phyloP scores from a whole-genome alignment of 2,329 filamentous ascomycete species.

The Tetracladium maxilliforme region DNA sequence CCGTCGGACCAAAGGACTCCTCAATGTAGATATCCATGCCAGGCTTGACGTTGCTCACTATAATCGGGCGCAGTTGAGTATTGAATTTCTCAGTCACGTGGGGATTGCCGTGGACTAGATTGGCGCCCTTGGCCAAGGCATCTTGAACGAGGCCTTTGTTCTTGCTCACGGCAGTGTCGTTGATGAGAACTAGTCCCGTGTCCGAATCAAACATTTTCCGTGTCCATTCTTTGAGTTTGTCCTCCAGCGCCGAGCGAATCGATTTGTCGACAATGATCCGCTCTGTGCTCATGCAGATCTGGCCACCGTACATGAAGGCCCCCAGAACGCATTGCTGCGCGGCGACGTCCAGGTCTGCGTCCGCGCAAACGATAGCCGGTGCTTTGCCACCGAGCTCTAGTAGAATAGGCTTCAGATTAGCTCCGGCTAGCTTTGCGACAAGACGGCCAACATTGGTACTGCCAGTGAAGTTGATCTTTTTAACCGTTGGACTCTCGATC shows the following conservation, averaged over 20 bases:
- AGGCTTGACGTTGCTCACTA: conserved; percentile 50
- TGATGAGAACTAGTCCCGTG: conserved; percentile 50
- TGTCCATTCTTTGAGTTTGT: conserved; percentile 14
- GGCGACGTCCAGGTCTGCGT: conserved; percentile 62
- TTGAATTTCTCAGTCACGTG: conserved; percentile 15
- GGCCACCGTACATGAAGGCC: conserved; percentile 59
- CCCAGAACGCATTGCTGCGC: conserved; percentile 55
- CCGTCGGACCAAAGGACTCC: conserved; percentile 66
- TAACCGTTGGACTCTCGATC: conserved; percentile 51
- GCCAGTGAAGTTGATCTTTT: conserved; percentile 81
- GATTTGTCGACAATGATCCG: conserved; percentile 45
- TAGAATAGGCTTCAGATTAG: conserved; percentile 63
- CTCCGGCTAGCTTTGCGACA: conserved; percentile 54
- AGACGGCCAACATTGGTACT: conserved; percentile 60
- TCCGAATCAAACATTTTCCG: conserved; percentile 38
- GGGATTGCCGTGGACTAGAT: conserved; percentile 22
- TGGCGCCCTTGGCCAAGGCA: conserved; percentile 53
- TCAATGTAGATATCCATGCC: conserved; percentile 63
- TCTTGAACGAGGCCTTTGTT: conserved; percentile 53
- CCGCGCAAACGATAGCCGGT: conserved; percentile 62
- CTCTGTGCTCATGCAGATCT: conserved; percentile 81
- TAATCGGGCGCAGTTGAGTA: conserved; percentile 42
- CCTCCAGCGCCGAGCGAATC: conserved; percentile 28
- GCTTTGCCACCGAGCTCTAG: conserved; percentile 79
- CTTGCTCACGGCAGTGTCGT: conserved; percentile 47